Base-by-base conservation (phyloP, 768 basidiomycete species). In the Podaxis pistillaris region DNA sequence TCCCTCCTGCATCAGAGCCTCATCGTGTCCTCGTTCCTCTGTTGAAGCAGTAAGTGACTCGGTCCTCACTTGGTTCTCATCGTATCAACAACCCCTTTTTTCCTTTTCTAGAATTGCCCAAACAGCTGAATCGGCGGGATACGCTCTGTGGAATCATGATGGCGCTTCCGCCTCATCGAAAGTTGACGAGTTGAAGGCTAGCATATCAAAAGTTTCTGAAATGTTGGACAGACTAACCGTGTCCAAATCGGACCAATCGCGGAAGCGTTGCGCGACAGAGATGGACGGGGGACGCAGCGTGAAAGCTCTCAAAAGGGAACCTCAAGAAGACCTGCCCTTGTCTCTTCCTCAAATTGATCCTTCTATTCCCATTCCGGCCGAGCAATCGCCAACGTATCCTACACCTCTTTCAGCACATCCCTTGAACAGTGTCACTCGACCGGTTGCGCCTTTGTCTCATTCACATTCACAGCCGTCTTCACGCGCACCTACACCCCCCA, bases 91-190 rank as follows among this genome's bases (percentile, higher is more conserved):
- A 24, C 40, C 40, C 26, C 41, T n/a, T 64, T 64, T 68, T 57
- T 62, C 64, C 59, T 65, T 46, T 56, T 63, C 30, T 68, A 88
- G 87, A 71, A 86, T 89, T 66, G 84, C 82, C 46, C 79, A 83
- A 59, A 86, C 85, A 15, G 86, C 86, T 41, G 78, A 81, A 58
- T 83, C 83, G 49, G 86, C 85, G 47, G 83, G 79, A 46, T 77
- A 78, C 41, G 81, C 81, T 37, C 86, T 83, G 64, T 70, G 75
- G 65, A 71, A 80, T 73, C 70, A 68, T n/a, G 80, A 83, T 65
- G 78, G 78, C 55, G 64, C 76, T 7, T 80, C 82, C 66, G 82
- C 83, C 5, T 77, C 77, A 44, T 77, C 71, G 30, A 83, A 81
- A 67, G 81, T 87, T 59, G 83, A 81, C 68, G 79, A 86, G 63